Base-by-base conservation (phyloP, 2,329 filamentous ascomycete genomes). In the Neopestalotiopsis sp. region DNA sequence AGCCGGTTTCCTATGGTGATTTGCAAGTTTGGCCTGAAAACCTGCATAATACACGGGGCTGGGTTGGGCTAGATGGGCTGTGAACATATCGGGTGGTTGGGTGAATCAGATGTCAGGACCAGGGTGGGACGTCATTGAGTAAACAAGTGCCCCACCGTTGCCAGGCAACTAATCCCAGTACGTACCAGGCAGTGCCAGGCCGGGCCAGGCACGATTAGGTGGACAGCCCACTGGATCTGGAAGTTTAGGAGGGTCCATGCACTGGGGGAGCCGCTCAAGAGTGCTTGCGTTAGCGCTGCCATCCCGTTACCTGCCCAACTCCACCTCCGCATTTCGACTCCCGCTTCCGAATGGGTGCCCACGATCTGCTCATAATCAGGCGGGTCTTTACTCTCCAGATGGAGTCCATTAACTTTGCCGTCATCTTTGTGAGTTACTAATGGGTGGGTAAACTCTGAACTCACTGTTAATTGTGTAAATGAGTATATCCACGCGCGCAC, bases 31-130 rank as follows among this genome's bases (percentile, higher is more conserved):
- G 24, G 24, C 24, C 24, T 20, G 32, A 12, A 40, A n/a, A 53
- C 24, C 65, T 61, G 64, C 56, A 63, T 42, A 67, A 62, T 67
- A 3, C 40, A 49, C 57, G 66, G 49, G 66, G 66, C 34, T 67
- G 66, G 66, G 30, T 45, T 40, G 64, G 45, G 45, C 45, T 49
- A 14, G 45, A n/a, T 49, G 45, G 6, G 14, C 20, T 53, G 5
- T 53, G 45, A 1, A 53, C 17, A 53, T 53, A 53, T 53, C n/a
- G 6, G n/a, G 45, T 1, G 45, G 45, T 53, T 53, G 45, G 45
- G 45, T 53, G 45, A 53, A 53, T 53, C 45, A 53, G 45, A 20
- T 53, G n/a, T 53, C 45, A 20, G 45, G 4, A 1, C 7, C 45
- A 20, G 65, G 40, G 58, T 56, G 17, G n/a, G 45, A 63, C 66